Conservation (phyloP, 352 stramenopile genomes). For the Detonula confervacea region DNA sequence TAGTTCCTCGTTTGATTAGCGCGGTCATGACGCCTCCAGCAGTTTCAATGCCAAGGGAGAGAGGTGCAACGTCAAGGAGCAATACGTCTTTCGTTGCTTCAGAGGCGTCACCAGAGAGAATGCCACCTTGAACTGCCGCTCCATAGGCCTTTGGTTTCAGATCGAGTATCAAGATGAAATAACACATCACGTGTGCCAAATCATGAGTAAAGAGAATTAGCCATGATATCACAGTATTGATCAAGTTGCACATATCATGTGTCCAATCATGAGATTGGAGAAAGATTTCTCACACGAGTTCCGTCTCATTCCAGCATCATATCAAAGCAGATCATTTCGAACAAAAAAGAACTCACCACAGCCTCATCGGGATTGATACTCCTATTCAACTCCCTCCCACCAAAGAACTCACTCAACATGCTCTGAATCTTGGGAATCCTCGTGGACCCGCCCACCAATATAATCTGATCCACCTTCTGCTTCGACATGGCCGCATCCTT, state of each 20-base stretch:
- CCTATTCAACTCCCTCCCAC: conserved; percentile 88
- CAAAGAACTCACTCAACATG: conserved; percentile 98
- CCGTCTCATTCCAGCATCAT: too few species aligned
- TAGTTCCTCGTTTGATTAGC: conserved; percentile 98
- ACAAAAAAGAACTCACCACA: too few species aligned
- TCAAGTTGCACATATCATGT: too few species aligned
- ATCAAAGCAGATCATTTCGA: too few species aligned
- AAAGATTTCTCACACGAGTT: too few species aligned
- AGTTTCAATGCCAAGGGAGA: conserved; percentile 98
- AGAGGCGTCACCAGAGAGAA: conserved; percentile 92
- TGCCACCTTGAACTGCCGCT: conserved; percentile 95
- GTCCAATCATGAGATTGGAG: too few species aligned
- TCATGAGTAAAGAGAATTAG: too few species aligned
- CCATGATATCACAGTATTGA: too few species aligned
- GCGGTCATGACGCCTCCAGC: conserved; percentile 99
- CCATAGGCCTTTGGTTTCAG: too few species aligned
- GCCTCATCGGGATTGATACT: conserved; percentile 96
- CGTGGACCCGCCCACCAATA: conserved; percentile 99
- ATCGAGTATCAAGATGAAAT: too few species aligned
- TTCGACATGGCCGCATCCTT: conserved; percentile 95
- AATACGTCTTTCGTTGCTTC: conserved; percentile 94
- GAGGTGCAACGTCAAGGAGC: conserved; percentile 96
- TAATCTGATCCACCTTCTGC: conserved; percentile 98
- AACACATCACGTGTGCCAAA: too few species aligned
- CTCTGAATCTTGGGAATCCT: conserved; percentile 98